Percentiles rank a stretch among this genome's conserved stretches.
Evolutionary conservation across 805 yeast genomes (phyloP).

Genomic region (Pichia manshurica): DNA sequence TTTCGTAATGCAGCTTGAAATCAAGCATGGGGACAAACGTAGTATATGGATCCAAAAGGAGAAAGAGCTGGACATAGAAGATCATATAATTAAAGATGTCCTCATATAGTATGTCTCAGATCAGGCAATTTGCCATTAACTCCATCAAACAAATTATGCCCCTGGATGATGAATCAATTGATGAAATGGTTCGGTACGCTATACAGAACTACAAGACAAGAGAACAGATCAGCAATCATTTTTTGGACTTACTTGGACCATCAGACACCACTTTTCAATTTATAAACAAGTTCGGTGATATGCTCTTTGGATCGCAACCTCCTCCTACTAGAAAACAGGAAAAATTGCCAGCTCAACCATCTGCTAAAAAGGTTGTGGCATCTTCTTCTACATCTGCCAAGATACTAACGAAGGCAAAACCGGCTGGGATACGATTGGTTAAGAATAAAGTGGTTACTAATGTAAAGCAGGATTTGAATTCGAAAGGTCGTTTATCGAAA

Average conservation of each 20-base stretch:
- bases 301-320: constrained; percentile 30
- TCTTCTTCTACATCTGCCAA: not conserved
- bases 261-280: constrained; percentile 47
- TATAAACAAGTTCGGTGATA: constrained; percentile 38
- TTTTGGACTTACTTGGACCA: constrained; percentile 52
- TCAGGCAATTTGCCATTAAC: constrained; percentile 20
- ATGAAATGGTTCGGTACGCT: constrained; percentile 52
- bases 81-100: too few species aligned
- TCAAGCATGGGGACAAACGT: too few species aligned
- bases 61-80: too few species aligned
- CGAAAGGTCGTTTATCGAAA: constrained; percentile 16
- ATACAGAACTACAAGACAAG: constrained; percentile 38
- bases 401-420: too few species aligned
- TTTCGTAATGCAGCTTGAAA: too few species aligned
- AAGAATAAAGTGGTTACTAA: not conserved
- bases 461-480: not conserved
- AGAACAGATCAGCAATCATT: constrained; percentile 45
- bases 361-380: too few species aligned
- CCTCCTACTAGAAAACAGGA: constrained; percentile 1
- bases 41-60: too few species aligned
- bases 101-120: constrained; percentile 21
- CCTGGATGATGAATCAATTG: constrained; percentile 49
- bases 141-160: constrained; percentile 40
- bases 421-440: constrained; percentile 4
- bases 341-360: too few species aligned